Conservation (phyloP, 2,329 filamentous ascomycete genomes). For the Neonectria coccinea region DNA sequence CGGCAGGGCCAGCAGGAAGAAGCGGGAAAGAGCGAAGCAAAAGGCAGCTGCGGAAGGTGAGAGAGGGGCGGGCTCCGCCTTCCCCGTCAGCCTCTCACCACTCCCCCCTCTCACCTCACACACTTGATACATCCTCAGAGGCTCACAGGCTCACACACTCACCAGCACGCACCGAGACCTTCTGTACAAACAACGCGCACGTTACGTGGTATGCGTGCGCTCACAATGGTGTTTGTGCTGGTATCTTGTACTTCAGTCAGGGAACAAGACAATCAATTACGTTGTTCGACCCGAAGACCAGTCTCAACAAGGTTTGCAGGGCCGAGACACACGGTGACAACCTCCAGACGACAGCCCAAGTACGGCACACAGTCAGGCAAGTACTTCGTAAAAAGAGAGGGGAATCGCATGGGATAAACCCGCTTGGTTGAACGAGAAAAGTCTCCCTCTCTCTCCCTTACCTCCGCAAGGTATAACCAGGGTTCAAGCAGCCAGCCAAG, state of each 20-base stretch:
- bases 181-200: neutral
- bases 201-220: neutral
- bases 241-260: constrained; percentile 10
- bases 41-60: constrained; percentile 12
- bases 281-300: constrained; percentile 6
- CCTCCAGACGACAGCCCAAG: constrained; percentile 5
- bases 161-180: neutral
- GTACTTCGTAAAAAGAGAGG: constrained; percentile 3
- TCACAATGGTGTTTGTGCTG: constrained; percentile 14
- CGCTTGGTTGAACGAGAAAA: constrained; percentile 14
- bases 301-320: constrained; percentile 25
- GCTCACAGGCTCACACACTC: constrained; percentile 12
- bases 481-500: constrained; percentile 23
- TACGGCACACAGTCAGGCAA: neutral
- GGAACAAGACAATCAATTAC: constrained; percentile 4
- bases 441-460: constrained; percentile 2
- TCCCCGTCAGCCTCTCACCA: constrained; percentile 41
- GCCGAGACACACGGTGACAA: constrained; percentile 13
- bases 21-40: constrained; percentile 30
- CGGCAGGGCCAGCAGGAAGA: constrained; percentile 25
- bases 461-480: no score
- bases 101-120: constrained; percentile 26
- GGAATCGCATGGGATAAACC: constrained; percentile 17
- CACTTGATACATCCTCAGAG: constrained; percentile 1
- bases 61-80: constrained; percentile 43